Conservation (phyloP, 352 stramenopile species). For the Phytophthora vignae region DNA sequence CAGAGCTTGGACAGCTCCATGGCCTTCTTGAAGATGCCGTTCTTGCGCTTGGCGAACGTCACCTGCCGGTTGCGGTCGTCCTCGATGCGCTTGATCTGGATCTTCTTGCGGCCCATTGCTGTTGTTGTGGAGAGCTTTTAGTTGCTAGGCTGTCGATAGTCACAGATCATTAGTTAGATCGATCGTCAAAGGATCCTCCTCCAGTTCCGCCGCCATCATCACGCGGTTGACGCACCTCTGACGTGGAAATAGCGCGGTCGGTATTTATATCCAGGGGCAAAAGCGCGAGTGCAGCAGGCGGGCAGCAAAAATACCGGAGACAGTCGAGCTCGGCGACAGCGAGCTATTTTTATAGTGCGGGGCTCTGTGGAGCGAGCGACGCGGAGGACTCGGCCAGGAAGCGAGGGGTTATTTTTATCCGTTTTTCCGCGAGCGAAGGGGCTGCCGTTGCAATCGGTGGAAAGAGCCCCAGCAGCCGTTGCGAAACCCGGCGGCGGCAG, state of each 20-base stretch:
- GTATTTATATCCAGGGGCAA: slow-evolving; percentile 42
- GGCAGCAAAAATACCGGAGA: slow-evolving; percentile 33
- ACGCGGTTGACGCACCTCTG: slow-evolving; percentile 29
- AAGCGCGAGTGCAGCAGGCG: slow-evolving; percentile 27
- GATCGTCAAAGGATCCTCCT: background rate
- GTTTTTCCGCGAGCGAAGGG: slow-evolving; percentile 34
- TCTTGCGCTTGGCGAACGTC: slow-evolving; percentile 88
- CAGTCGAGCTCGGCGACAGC: slow-evolving; percentile 12
- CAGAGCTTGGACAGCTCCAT: slow-evolving; percentile 91
- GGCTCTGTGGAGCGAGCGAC: background rate
- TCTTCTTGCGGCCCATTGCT: slow-evolving; percentile 88
- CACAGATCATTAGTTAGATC: background rate
- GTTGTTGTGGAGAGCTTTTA: background rate
- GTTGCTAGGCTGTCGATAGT: background rate
- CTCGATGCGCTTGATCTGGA: slow-evolving; percentile 89
- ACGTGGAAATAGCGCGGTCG: slow-evolving; percentile 38
- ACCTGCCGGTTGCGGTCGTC: slow-evolving; percentile 88
- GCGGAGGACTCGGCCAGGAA: background rate
- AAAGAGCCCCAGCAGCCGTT: slow-evolving; percentile 33
- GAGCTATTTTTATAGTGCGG: slow-evolving; percentile 50
- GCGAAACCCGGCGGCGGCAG: slow-evolving; percentile 28
- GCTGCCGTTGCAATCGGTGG: slow-evolving; percentile 46
- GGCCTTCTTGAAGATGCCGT: slow-evolving; percentile 88
- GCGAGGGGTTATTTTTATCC: slow-evolving; percentile 48
- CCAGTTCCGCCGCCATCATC: slow-evolving; percentile 1